Conservation (phyloP, 2,329 filamentous ascomycete genomes). For the Trichoderma hamatum region DNA sequence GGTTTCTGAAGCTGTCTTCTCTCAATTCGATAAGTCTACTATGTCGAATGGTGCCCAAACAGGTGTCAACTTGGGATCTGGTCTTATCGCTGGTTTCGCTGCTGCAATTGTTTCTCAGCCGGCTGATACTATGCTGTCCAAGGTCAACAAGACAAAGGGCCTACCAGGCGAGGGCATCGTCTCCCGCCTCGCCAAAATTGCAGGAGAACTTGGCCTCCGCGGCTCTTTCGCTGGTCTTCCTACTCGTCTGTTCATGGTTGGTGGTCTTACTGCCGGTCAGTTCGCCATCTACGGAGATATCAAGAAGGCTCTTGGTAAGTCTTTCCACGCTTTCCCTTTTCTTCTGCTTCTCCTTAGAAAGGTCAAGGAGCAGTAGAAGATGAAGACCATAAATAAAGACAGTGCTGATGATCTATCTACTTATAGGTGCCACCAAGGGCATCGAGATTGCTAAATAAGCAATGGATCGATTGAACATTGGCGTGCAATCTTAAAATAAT, state of each 20-base stretch:
- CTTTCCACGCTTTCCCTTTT: not conserved
- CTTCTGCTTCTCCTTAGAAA: not conserved
- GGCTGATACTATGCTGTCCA: conserved; percentile 81
- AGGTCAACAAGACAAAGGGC: conserved; percentile 87
- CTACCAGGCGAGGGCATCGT: conserved; percentile 75
- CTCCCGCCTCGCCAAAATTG: conserved; percentile 77
- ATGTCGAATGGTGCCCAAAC: conserved; percentile 68
- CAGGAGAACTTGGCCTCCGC: conserved; percentile 71
- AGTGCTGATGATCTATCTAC: not conserved
- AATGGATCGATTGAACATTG: not conserved
- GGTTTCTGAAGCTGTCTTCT: conserved; percentile 69
- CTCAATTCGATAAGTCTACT: conserved; percentile 62
- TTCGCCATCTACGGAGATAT: conserved; percentile 80
- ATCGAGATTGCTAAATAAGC: not conserved
- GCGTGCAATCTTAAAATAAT: not conserved
- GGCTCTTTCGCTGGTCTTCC: conserved; percentile 75
- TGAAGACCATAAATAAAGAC: not conserved
- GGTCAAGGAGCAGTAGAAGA: not conserved
- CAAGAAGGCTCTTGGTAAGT: conserved; percentile 62
- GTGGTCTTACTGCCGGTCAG: conserved; percentile 70
- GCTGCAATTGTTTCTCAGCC: conserved; percentile 79
- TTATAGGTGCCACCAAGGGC: not conserved
- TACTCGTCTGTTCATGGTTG: conserved; percentile 58
- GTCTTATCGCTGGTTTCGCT: conserved; percentile 61
- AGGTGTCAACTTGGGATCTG: conserved; percentile 66